Percentiles rank a stretch among this genome's conserved stretches.
Conservation (phyloP, 129 eudicot species). For the Heracleum sosnowskyi region DNA sequence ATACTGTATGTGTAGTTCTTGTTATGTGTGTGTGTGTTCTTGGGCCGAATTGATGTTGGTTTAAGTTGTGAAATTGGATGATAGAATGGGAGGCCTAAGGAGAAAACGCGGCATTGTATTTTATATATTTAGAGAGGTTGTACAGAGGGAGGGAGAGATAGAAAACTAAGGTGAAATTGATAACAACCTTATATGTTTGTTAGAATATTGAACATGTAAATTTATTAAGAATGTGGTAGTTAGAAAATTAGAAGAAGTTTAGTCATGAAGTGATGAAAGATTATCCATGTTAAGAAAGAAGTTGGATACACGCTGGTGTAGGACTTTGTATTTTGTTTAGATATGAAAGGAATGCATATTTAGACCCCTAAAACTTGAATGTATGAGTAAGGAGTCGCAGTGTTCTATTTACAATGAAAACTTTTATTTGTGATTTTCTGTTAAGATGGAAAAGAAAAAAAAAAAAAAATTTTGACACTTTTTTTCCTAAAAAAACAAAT, state of each 20-base stretch:
- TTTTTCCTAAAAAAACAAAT: background rate
- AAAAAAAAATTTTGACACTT: no score
- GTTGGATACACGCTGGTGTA: background rate
- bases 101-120: no score
- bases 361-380: background rate
- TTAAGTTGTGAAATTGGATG: no score
- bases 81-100: no score
- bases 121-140: no score
- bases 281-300: no score
- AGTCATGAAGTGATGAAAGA: background rate
- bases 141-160: no score
- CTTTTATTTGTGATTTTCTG: background rate
- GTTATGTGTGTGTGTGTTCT: no score
- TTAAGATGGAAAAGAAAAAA: background rate
- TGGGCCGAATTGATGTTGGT: no score
- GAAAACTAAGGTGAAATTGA: no score
- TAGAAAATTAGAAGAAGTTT: background rate
- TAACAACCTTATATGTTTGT: no score
- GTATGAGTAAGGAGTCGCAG: background rate
- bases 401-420: background rate
- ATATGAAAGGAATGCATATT: background rate
- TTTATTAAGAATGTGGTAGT: background rate
- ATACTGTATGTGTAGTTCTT: no score
- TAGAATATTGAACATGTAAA: background rate
- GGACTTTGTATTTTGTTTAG: background rate